Base-by-base conservation (phyloP, 2,329 filamentous ascomycete genomes). In the Colletotrichum costaricense region DNA sequence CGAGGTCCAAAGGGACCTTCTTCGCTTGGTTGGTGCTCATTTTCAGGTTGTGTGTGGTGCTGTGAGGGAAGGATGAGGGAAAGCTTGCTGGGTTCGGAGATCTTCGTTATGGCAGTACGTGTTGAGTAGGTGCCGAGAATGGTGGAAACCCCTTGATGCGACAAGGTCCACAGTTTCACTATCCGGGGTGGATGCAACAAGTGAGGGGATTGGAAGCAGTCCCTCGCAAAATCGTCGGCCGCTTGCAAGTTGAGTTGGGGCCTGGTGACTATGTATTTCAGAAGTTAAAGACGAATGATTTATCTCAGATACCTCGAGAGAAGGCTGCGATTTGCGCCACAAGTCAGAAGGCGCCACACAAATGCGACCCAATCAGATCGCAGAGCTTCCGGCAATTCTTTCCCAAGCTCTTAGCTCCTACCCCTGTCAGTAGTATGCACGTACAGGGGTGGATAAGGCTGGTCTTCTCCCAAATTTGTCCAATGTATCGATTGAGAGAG, bases 1-100 rank as follows among this genome's bases (percentile, higher is more conserved):
- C 95, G 69, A 98, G 92, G 80, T 94, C 95, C 60, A 97, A 86
- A 9, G 93, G 93, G 7, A 79, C 79, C 74, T 55, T 56, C 14
- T 64, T 72, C 12, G 79, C 78, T 74, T 54, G 60, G 16, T 66
- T 69, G 65, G 38, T 54, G 19, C 33, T 71, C 46, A 64, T 73
- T 1, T 16, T 65, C 19, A 35, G 19, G 42, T n/a, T 49, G n/a
- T n/a, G 19, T 60, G 11, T 42, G 30, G 24, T 46, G 49, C 38
- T 63, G 26, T 19, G 30, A 33, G 30, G 24, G 38, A 4, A 33
- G 28, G 7, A 52, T n/a, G 12, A 14, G 5, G 9, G 5, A 14
- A 16, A 46, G 33, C 30, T 12, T 42, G 30, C 35, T 49, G 67
- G 46, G 12, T 42, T 57, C 26, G n/a, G 55, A 42, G 35, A 58